Conservation (phyloP, 805 yeast species). For the Wickerhamiella cacticola region DNA sequence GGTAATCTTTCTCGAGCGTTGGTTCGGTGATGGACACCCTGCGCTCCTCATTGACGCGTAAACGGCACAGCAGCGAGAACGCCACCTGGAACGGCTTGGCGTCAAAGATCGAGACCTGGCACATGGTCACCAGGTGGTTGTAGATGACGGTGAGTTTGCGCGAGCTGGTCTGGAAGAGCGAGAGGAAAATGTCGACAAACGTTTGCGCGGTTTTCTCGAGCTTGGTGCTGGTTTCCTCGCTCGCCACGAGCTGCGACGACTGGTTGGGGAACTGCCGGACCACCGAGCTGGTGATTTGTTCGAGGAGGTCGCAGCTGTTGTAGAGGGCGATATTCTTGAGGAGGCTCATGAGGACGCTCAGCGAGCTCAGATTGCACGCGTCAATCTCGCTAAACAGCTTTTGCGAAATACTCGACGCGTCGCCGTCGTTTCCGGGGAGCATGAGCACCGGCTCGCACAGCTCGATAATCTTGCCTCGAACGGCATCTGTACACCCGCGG, state of each 20-base stretch:
- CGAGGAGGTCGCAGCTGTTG: conserved; percentile 11
- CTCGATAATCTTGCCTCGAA: conserved; percentile 29
- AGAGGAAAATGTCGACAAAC: conserved; percentile 9
- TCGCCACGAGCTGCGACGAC: neutral
- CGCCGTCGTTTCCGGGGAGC: conserved; percentile 15
- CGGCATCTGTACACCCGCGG: conserved; percentile 17
- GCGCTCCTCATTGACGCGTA: conserved; percentile 18
- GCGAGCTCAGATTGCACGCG: conserved; percentile 13
- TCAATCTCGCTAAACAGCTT: conserved; percentile 14
- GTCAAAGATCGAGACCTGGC: conserved; percentile 12
- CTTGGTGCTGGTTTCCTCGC: conserved; percentile 3
- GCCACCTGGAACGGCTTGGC: conserved; percentile 18
- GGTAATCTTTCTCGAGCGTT: conserved; percentile 18
- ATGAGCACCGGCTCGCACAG: conserved; percentile 23
- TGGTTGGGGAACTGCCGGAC: conserved; percentile 13
- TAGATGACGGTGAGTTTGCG: conserved; percentile 7
- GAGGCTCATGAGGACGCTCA: conserved; percentile 12
- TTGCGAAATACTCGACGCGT: conserved; percentile 14
- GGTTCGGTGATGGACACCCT: conserved; percentile 18
- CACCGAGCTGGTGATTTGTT: conserved; percentile 8
- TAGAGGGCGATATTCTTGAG: conserved; percentile 16
- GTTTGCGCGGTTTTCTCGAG: conserved; percentile 12
- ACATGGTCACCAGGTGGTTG: conserved; percentile 9
- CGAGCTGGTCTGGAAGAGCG: neutral
- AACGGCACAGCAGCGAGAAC: conserved; percentile 19